Base-by-base conservation (phyloP, 495 filamentous ascomycete genomes). In the Neurospora sp. region DNA sequence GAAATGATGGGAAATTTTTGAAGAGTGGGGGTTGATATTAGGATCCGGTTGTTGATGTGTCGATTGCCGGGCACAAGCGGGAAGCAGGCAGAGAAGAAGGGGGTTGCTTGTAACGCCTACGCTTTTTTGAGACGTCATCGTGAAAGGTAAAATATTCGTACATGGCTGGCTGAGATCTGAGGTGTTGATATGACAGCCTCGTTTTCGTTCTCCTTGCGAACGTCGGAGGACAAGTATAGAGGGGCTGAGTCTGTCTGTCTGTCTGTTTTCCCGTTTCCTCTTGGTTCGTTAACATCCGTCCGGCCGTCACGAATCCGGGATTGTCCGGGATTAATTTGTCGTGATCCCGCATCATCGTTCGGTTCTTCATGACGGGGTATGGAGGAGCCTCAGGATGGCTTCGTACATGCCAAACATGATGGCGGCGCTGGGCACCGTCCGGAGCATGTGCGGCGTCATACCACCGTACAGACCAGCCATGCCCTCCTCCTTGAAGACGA, bases 331-430 rank as follows among this genome's bases (percentile, higher is more conserved):
- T 31, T 61, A 22, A 16, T 12, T 40, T 38, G 42, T 71, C 44
- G 37, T n/a, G 65, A 59, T 73, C 18, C 22, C 70, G 9, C 41
- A 39, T 40, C 0, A 6, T 59, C 12, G 20, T 41, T 53, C 20
- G 39, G 8, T 39, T 20, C 7, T 9, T 78, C 42, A 78, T 1
- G 76, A 73, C 42, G 72, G 65, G 12, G 79, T 76, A 40, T 76
- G 81, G 40, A 89, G 78, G 22, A 91, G 73, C 48, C 88, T 88
- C 69, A 97, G 83, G 72, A 96, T 92, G 39, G 87, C 89, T 81
- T 97, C 93, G 80, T 97, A 97, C 81, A 93, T 94, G 73, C 93
- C 93, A 76, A 97, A 94, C 86, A 94, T 97, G 78, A 97, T 94
- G 70, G 92, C 92, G 14, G 94, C 94, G 69, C 91, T 94, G 6